phyloP scores from a whole-genome alignment of 306 rosid species.

The Acacia acuminata region DNA sequence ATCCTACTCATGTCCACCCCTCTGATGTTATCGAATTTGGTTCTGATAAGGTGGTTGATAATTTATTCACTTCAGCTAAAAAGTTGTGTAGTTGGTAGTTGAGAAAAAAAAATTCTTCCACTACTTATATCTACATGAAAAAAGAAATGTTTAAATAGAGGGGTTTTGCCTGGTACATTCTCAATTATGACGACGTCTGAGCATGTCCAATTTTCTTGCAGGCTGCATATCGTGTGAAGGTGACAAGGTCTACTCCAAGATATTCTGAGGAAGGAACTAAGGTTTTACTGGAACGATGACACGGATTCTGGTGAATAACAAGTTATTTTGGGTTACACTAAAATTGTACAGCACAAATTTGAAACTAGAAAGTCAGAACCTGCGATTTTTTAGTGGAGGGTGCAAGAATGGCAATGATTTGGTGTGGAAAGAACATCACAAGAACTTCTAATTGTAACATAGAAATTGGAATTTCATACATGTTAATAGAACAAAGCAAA shows the following conservation, averaged over 20 bases:
- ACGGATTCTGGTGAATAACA: not conserved
- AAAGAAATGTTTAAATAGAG: not conserved
- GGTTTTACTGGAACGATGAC: constrained; percentile 44
- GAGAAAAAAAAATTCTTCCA: not conserved
- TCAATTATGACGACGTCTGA: constrained; percentile 1
- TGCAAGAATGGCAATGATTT: constrained; percentile 25
- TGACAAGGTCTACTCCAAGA: constrained; percentile 47
- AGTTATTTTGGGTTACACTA: constrained; percentile 7
- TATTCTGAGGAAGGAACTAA: constrained; percentile 32
- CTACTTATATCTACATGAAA: not conserved
- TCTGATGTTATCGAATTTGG: constrained; percentile 77
- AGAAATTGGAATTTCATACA: constrained; percentile 5
- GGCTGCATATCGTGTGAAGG: constrained; percentile 85
- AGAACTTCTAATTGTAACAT: constrained; percentile 15
- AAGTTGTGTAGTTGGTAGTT: not conserved
- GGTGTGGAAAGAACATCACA: constrained; percentile 13
- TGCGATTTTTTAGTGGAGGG: constrained; percentile 26
- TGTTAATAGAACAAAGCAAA: constrained; percentile 1
- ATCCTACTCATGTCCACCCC: constrained; percentile 66
- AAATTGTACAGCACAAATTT: constrained; percentile 58
- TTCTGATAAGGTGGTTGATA: constrained; percentile 60
- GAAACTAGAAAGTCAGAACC: constrained; percentile 22
- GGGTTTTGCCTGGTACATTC: not conserved
- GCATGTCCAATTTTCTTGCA: constrained; percentile 34
- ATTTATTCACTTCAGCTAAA: not conserved